phyloP scores from a whole-genome alignment of 31 red algal species.

The Endocladia muricata region DNA sequence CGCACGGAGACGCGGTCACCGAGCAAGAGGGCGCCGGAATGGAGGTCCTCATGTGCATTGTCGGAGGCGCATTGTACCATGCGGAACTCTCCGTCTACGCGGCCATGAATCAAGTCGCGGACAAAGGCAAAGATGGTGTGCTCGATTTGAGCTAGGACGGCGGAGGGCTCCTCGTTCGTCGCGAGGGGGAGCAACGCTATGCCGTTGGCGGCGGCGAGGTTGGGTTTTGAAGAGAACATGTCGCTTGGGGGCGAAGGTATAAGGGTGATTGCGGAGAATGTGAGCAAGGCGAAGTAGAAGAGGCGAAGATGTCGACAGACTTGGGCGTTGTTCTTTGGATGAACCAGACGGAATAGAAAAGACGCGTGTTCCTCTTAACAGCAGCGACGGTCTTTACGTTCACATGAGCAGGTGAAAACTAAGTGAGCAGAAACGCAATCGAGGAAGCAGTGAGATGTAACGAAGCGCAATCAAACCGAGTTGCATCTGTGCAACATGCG shows the following conservation, averaged over 20 bases:
- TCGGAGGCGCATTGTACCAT: constrained; percentile 21
- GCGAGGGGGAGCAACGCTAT: background rate
- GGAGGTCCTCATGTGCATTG: constrained; percentile 18
- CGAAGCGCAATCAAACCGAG: too few species aligned
- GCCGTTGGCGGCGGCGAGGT: background rate
- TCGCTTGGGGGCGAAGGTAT: background rate
- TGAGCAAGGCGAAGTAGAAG: too few species aligned
- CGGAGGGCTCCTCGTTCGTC: constrained; percentile 21
- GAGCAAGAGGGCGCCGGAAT: constrained; percentile 34
- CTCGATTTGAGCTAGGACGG: constrained; percentile 27
- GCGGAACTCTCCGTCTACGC: constrained; percentile 9
- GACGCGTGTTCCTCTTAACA: too few species aligned
- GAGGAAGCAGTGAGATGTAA: too few species aligned
- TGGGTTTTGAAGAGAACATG: background rate
- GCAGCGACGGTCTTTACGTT: too few species aligned
- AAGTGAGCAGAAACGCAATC: too few species aligned
- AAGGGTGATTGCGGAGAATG: too few species aligned
- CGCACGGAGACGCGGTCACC: constrained; percentile 26
- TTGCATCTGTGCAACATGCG: too few species aligned
- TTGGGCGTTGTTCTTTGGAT: too few species aligned
- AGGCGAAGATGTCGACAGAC: too few species aligned
- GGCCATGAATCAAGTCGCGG: constrained; percentile 13
- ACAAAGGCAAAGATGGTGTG: constrained; percentile 13
- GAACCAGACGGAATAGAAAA: too few species aligned
- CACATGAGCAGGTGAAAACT: too few species aligned